phyloP scores from a whole-genome alignment of 2,329 filamentous ascomycete genomes.

The Apiospora aurea region DNA sequence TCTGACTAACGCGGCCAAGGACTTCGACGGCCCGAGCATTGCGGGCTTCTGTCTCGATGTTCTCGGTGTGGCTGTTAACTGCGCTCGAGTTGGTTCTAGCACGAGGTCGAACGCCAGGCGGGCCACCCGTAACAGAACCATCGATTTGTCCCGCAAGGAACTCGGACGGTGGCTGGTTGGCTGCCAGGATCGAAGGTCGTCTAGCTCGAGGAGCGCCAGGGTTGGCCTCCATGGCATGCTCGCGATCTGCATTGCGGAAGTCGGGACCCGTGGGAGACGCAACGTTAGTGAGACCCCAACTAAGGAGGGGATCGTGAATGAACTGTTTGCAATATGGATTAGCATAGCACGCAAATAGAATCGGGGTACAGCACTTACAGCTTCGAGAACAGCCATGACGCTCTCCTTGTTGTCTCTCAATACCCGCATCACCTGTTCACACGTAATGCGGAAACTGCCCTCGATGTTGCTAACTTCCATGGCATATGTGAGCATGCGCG shows the following conservation, averaged over 20 bases:
- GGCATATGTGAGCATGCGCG: constrained; percentile 97
- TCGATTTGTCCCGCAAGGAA: constrained; percentile 55
- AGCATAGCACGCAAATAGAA: constrained; percentile 1
- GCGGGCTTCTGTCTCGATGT: constrained; percentile 73
- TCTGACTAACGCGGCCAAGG: constrained; percentile 89
- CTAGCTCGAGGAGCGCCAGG: constrained; percentile 59
- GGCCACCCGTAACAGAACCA: constrained; percentile 51
- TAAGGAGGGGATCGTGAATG: constrained; percentile 98
- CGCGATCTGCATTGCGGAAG: constrained; percentile 56
- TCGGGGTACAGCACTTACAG: constrained; percentile 68
- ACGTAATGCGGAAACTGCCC: constrained; percentile 96
- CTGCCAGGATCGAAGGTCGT: constrained; percentile 74
- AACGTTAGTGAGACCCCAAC: constrained; percentile 83
- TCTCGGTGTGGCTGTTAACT: constrained; percentile 45
- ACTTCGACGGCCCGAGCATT: constrained; percentile 94
- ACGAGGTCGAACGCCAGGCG: constrained; percentile 57
- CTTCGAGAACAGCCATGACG: constrained; percentile 97
- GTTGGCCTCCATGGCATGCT: constrained; percentile 58
- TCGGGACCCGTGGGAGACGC: constrained; percentile 71
- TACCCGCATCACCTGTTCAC: constrained; percentile 98
- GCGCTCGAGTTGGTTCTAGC: constrained; percentile 66
- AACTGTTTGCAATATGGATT: constrained; percentile 65
- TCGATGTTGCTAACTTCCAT: constrained; percentile 99
- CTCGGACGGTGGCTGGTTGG: constrained; percentile 65
- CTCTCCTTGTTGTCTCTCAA: constrained; percentile 97